Evolutionary conservation across 768 basidiomycete species (phyloP).

Genomic region (Mycena epipterygia): DNA sequence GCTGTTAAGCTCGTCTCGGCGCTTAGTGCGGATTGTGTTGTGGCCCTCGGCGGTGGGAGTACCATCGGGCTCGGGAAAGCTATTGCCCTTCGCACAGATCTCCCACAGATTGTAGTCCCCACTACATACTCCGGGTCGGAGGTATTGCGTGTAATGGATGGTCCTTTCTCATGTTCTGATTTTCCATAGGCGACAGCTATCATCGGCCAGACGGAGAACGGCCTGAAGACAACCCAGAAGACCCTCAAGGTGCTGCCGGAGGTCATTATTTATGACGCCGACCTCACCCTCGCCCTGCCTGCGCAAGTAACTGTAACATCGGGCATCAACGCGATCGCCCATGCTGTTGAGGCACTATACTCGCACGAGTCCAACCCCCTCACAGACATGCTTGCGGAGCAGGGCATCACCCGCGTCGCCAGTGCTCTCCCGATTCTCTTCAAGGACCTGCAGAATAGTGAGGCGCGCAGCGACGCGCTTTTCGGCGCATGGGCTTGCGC

Average conservation of each 20-base stretch:
- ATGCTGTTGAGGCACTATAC: conserved; percentile 58
- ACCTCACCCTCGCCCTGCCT: conserved; percentile 53
- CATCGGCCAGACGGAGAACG: conserved; percentile 56
- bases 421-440: conserved; percentile 48
- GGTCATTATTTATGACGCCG: conserved; percentile 57
- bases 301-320: conserved; percentile 50
- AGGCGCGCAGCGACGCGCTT: conserved; percentile 50
- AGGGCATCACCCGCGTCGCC: conserved; percentile 51
- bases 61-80: conserved; percentile 57
- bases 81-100: conserved; percentile 53
- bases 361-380: conserved; percentile 54
- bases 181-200: conserved; percentile 50
- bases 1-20: conserved; percentile 43
- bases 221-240: conserved; percentile 55
- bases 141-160: conserved; percentile 28
- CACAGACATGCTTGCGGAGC: conserved; percentile 49
- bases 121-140: conserved; percentile 58
- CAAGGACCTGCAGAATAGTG: conserved; percentile 39
- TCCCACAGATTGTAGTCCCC: conserved; percentile 56
- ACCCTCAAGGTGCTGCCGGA: conserved; percentile 53
- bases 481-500: conserved; percentile 57
- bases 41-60: conserved; percentile 54
- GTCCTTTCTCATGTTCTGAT: neutral
- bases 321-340: conserved; percentile 58
- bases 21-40: conserved; percentile 50